phyloP scores from a whole-genome alignment of 192 early-diverging fungal genomes.

The Lobosporangium transversale region DNA sequence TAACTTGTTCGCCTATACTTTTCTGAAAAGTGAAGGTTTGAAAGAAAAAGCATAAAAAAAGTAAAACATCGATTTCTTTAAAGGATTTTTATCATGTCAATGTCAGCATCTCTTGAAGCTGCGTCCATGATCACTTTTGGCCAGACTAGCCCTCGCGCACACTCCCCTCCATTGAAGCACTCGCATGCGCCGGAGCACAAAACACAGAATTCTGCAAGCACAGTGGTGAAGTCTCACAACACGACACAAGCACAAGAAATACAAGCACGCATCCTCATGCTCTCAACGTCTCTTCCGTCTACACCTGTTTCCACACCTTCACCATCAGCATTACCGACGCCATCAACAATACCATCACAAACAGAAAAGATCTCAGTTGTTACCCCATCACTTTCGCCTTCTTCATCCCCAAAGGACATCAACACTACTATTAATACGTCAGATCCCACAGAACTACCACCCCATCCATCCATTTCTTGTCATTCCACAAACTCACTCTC shows the following conservation, averaged over 20 bases:
- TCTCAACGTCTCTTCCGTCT: too few species aligned
- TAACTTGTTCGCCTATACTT: too few species aligned
- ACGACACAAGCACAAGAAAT: too few species aligned
- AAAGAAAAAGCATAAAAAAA: too few species aligned
- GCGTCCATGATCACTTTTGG: background rate
- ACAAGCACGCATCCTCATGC: too few species aligned
- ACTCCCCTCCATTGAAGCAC: too few species aligned
- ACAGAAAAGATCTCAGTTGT: too few species aligned
- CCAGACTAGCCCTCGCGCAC: background rate
- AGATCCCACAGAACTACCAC: background rate
- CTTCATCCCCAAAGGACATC: background rate
- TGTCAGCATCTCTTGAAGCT: background rate
- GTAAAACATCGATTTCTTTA: too few species aligned
- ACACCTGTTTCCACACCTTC: background rate
- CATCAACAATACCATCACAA: background rate
- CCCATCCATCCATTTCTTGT: background rate
- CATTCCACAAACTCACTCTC: background rate
- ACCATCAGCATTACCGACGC: background rate
- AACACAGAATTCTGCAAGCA: too few species aligned
- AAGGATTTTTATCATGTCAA: conserved; percentile 6
- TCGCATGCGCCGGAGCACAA: too few species aligned
- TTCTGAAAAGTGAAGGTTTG: too few species aligned
- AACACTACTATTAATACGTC: background rate
- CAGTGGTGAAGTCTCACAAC: too few species aligned
- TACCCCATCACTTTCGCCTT: background rate